Evolutionary conservation across 1,284 basidiomycete genomes (phyloP), one percentile per base, ranked within the genome.

Genomic region (Xanthoconium separans): DNA sequence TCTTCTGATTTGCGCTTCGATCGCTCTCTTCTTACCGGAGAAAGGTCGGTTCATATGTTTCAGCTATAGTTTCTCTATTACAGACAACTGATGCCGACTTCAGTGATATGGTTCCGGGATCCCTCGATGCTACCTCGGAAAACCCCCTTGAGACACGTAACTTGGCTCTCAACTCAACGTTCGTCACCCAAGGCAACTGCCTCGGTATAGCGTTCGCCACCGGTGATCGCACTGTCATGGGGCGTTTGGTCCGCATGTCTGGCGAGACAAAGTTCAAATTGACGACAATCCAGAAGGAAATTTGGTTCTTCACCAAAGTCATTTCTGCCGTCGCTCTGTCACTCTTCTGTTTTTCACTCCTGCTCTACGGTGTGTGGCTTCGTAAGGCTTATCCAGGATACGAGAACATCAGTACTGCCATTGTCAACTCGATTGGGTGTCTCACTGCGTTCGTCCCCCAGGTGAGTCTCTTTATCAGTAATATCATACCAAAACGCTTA

Each of bases 111-210:
- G 74, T 87, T 34, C 65, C 76, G 1, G 82, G 75, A 1, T 73
- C 75, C 2, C 65, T 82, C 41, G 77, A 83, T 22, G 62, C 66
- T 15, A 83, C 80, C 2, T 79, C 82, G 12, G 71, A 77, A 20
- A 87, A 84, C 54, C 73, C 81, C 20, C 76, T 85, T 8, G 83
- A 85, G 62, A 82, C 80, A n/a, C 74, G 77, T 58, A 87, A 87
- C 65, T 74, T 87, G 43, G 84, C 82, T 4, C 72, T 88, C 24
- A 75, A 70, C 11, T 78, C 77, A 0, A 81, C 79, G 0, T 77
- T 79, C 56, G 75, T 79, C 50, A 77, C 82, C 2, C 77, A 79
- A 44, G 85, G 86, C 6, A 77, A 68, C 27, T 85, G 82, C 49
- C 70, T 71, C n/a, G 85, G 80, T 31, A 67, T 83, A 18, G 82